phyloP scores from a whole-genome alignment of 2,329 filamentous ascomycete species.

The Akanthomyces uredinophilus region DNA sequence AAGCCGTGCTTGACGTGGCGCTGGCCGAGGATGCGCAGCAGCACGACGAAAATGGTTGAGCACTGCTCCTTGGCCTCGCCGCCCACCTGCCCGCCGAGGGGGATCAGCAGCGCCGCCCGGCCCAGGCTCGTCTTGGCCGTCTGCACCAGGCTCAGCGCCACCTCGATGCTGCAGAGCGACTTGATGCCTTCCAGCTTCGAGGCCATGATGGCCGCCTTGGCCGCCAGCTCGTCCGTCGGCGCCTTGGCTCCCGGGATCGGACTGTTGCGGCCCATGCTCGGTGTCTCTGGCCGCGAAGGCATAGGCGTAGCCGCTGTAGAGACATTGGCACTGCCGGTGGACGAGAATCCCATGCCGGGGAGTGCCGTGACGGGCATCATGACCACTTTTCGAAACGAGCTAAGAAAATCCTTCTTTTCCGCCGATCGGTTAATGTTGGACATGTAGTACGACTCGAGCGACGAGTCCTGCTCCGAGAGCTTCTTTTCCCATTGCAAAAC shows the following conservation, averaged over 20 bases:
- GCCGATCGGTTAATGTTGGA: conserved; percentile 89
- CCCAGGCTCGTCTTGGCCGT: conserved; percentile 83
- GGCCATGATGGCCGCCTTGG: conserved; percentile 97
- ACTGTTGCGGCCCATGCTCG: conserved; percentile 35
- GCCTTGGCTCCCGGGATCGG: conserved; percentile 52
- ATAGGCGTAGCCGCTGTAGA: conserved; percentile 28
- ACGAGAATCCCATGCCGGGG: conserved; percentile 59
- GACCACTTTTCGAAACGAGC: conserved; percentile 95
- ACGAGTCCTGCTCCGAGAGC: conserved; percentile 83
- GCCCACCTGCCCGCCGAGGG: conserved; percentile 72
- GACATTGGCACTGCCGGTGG: conserved; percentile 42
- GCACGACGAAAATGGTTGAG: conserved; percentile 76
- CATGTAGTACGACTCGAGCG: conserved; percentile 92
- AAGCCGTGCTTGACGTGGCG: conserved; percentile 91
- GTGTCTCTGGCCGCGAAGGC: conserved; percentile 46
- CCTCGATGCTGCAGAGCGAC: conserved; percentile 91
- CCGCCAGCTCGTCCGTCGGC: conserved; percentile 85
- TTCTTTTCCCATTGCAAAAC: conserved; percentile 88
- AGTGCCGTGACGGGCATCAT: conserved; percentile 97
- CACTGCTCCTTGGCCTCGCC: conserved; percentile 85
- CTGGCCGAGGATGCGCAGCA: conserved; percentile 79
- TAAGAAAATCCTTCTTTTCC: conserved; percentile 93
- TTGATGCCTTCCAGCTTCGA: conserved; percentile 90
- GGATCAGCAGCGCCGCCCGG: conserved; percentile 75
- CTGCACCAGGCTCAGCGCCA: conserved; percentile 85